A percentile compares a stretch with the other conserved stretches of the same genome.
phyloP scores from a whole-genome alignment of 805 yeast species.

The Sungouiozyma intestinalis region DNA sequence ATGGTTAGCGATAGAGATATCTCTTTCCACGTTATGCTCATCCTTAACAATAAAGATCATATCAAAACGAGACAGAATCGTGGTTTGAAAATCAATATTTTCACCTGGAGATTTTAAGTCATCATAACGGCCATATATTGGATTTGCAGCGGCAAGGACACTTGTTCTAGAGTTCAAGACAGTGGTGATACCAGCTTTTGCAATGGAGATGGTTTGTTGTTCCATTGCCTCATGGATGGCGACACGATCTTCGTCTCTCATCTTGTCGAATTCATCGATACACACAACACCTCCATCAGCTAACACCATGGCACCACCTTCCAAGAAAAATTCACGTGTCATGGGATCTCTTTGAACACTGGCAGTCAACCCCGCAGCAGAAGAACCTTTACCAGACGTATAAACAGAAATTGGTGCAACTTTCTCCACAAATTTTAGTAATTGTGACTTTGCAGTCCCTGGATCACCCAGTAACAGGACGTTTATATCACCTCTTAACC shows the following conservation, averaged over 20 bases:
- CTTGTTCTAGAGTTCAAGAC: conserved; percentile 92
- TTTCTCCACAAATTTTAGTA: conserved; percentile 89
- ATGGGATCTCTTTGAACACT: conserved; percentile 86
- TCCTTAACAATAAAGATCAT: conserved; percentile 97
- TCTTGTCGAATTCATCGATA: conserved; percentile 97
- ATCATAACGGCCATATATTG: conserved; percentile 92
- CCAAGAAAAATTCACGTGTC: conserved; percentile 86
- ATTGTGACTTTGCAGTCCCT: conserved; percentile 97
- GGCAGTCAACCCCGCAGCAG: conserved; percentile 99
- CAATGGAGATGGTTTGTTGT: conserved; percentile 97
- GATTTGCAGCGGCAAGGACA: conserved; percentile 96
- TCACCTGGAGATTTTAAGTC: conserved; percentile 96
- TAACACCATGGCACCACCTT: conserved; percentile 99
- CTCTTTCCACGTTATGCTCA: conserved; percentile 80
- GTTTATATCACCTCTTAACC: conserved; percentile 94
- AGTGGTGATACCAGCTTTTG: conserved; percentile 98
- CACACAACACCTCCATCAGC: conserved; percentile 99
- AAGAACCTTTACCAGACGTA: conserved; percentile 98
- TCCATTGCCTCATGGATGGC: conserved; percentile 99
- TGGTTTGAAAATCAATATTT: conserved; percentile 94
- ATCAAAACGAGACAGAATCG: conserved; percentile 93
- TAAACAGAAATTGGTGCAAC: conserved; percentile 90
- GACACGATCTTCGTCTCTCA: conserved; percentile 98
- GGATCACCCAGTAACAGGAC: conserved; percentile 94
- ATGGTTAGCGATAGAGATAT: conserved; percentile 83